phyloP scores from a whole-genome alignment of 345 rosid species.

The Populus davidiana region DNA sequence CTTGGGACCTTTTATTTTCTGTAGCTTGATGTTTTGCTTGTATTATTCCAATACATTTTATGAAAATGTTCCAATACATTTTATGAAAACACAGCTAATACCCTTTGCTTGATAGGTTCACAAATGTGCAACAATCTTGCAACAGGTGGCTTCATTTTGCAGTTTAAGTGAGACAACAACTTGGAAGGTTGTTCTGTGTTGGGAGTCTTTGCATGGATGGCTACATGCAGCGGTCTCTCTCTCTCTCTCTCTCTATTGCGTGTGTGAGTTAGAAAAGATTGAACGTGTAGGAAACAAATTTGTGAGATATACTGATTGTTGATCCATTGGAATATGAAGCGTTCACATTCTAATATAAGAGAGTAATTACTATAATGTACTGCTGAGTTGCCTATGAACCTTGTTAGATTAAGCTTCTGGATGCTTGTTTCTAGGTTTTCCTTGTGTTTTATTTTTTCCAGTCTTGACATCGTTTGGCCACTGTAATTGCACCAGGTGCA shows the following conservation, averaged over 20 bases:
- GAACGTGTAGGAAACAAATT: too few relatives aligned
- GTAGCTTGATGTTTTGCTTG: neutral
- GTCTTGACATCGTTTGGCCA: neutral
- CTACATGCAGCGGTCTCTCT: constrained; percentile 69
- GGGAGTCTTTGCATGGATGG: constrained; percentile 87
- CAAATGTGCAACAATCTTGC: constrained; percentile 81
- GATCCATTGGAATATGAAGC: too few relatives aligned
- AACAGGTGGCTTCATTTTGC: constrained; percentile 85
- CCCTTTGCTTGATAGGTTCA: constrained; percentile 56
- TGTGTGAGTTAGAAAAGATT: neutral
- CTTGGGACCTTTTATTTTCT: neutral
- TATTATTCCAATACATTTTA: neutral
- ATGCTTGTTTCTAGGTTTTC: neutral
- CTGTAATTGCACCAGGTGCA: constrained; percentile 52
- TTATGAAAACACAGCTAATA: neutral
- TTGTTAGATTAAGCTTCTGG: neutral
- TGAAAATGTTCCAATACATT: neutral
- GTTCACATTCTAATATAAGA: too few relatives aligned
- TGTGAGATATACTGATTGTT: too few relatives aligned
- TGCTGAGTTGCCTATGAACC: neutral
- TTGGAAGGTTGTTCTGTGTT: constrained; percentile 68
- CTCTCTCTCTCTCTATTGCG: constrained; percentile 30
- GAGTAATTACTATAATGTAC: too few relatives aligned
- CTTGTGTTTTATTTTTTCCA: neutral
- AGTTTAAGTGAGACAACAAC: constrained; percentile 68